Conservation (phyloP, 2,329 filamentous ascomycete species). For the Dactylellina parvicollis region DNA sequence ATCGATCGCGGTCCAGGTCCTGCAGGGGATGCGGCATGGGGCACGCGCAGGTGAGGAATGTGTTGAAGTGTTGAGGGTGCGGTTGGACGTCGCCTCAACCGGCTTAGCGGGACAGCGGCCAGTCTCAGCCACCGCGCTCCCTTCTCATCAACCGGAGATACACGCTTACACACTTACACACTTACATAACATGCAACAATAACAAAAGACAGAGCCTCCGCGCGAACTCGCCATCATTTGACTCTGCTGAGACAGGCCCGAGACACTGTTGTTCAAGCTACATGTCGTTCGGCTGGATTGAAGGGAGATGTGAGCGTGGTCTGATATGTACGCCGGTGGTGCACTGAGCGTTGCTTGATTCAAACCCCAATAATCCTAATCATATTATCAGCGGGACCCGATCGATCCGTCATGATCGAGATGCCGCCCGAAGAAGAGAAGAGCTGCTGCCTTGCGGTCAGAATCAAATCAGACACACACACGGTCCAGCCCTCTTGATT, state of each 20-base stretch:
- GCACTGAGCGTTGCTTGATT: neutral
- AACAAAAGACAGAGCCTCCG: slow-evolving; percentile 34
- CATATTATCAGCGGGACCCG: slow-evolving; percentile 4
- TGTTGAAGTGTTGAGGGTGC: slow-evolving; percentile 51
- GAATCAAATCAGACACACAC: slow-evolving; percentile 34
- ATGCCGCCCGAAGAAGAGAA: slow-evolving; percentile 7
- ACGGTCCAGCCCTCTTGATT: slow-evolving; percentile 10
- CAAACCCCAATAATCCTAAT: neutral
- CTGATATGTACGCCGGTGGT: slow-evolving; percentile 10
- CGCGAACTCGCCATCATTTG: slow-evolving; percentile 11
- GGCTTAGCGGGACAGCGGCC: neutral
- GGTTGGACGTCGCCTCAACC: slow-evolving; percentile 19
- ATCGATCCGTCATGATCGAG: slow-evolving; percentile 37
- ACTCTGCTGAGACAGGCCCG: slow-evolving; percentile 30
- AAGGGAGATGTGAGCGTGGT: neutral
- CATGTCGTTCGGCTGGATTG: slow-evolving; percentile 6
- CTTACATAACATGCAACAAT: slow-evolving; percentile 30
- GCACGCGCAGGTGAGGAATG: slow-evolving; percentile 51
- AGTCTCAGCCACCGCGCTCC: slow-evolving; percentile 34
- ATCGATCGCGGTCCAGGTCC: neutral
- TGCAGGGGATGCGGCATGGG: slow-evolving; percentile 49
- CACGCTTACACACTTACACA: no score
- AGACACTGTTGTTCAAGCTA: slow-evolving; percentile 8
- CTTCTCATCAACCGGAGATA: neutral
- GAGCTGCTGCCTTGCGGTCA: slow-evolving; percentile 35